A percentile compares a stretch with the other conserved stretches of the same genome.
These are phyloP conservation scores for Fragilariopsis cylindrus DNA, from an alignment of 108 stramenopile genomes.

Conservation along the genomic window DNA sequence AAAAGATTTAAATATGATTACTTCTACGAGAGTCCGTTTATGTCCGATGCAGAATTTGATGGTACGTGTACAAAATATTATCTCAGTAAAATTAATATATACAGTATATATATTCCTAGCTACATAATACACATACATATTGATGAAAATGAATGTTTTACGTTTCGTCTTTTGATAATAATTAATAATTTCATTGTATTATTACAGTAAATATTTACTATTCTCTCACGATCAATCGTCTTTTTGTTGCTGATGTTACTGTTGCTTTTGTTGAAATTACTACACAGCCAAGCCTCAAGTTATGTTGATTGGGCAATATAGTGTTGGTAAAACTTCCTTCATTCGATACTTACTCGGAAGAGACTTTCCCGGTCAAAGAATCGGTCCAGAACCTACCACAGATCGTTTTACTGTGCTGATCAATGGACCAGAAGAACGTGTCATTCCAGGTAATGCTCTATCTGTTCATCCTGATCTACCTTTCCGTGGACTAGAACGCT, in stretches of 20 bases:
- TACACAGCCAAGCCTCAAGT: conserved; percentile 93
- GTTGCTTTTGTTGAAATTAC: background rate
- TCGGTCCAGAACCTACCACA: conserved; percentile 99
- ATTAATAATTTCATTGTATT: too few relatives aligned
- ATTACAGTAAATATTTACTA: too few relatives aligned
- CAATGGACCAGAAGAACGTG: conserved; percentile 94
- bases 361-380: conserved; percentile 90
- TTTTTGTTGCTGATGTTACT: too few relatives aligned
- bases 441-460: conserved; percentile 98
- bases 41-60: conserved; percentile 89
- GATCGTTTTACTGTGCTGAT: conserved; percentile 96
- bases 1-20: conserved; percentile 83
- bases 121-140: too few relatives aligned
- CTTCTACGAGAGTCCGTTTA: conserved; percentile 83
- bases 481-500: conserved; percentile 91
- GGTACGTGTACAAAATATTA: conserved; percentile 29
- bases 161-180: too few relatives aligned
- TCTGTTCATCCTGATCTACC: conserved; percentile 95
- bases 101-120: too few relatives aligned
- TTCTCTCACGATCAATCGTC: too few relatives aligned
- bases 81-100: too few relatives aligned
- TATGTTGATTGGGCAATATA: conserved; percentile 96
- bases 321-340: conserved; percentile 93
- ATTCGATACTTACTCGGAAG: conserved; percentile 81
- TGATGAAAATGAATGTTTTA: background rate